Percentiles rank a stretch among this genome's conserved stretches.
phyloP scores from a whole-genome alignment of 1,284 basidiomycete genomes.

The Trametes versicolor region DNA sequence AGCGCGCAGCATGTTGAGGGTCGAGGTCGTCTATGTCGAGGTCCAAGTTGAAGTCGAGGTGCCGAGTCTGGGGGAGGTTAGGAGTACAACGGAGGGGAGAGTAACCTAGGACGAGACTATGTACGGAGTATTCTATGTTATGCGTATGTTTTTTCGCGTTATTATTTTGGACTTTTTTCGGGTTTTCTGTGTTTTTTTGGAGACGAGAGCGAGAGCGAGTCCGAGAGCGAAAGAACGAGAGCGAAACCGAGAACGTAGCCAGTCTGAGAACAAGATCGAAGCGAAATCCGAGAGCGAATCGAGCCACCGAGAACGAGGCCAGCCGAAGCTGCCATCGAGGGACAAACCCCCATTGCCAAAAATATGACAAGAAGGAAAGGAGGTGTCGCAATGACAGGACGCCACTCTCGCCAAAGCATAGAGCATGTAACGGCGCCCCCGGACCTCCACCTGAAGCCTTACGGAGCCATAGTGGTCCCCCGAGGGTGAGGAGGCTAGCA shows the following conservation, averaged over 20 bases:
- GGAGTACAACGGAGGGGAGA: not conserved
- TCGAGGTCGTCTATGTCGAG: not conserved
- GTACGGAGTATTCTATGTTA: not conserved
- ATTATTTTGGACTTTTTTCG: not conserved
- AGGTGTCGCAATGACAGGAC: conserved; percentile 2
- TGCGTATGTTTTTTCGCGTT: not conserved
- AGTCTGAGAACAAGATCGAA: not conserved
- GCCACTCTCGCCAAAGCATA: not conserved
- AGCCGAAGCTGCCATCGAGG: not conserved
- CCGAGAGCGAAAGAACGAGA: not conserved
- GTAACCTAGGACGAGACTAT: not conserved
- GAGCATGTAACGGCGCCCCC: not conserved
- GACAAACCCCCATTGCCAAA: not conserved
- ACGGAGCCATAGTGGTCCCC: not conserved
- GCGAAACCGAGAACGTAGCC: not conserved
- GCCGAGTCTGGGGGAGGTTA: not conserved
- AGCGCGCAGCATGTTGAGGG: not conserved
- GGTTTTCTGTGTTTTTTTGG: not conserved
- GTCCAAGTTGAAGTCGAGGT: not conserved
- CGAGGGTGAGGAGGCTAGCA: conserved; percentile 14
- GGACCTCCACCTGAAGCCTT: conserved; percentile 3
- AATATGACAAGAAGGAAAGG: not conserved
- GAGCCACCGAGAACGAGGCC: not conserved
- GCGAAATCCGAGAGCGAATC: too few relatives aligned
- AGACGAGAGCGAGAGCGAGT: not conserved